Base-by-base conservation (phyloP, 768 basidiomycete genomes). In the Xerocomus potaroensis region DNA sequence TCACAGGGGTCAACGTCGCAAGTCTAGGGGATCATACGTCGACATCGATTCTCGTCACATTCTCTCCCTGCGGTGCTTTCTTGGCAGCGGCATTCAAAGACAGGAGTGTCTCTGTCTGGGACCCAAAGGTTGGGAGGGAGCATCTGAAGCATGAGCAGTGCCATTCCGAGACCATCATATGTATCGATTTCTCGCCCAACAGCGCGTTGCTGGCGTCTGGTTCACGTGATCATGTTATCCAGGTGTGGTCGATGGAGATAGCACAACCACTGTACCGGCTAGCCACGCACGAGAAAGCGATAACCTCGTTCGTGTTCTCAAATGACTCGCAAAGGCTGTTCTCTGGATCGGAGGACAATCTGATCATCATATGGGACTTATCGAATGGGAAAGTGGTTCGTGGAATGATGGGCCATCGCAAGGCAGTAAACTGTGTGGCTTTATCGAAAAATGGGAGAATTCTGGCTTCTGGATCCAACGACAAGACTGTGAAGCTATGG, bases 401-500 rank as follows among this genome's bases (percentile, higher is more conserved):
- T 3, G 48, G 47, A n/a, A 44, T 64, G 48, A 56, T 40, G 39
- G 57, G 64, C 1, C 62, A 65, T 42, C 50, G 23, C 8, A 50
- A 45, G 16, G 8, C 35, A 2, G 51, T 57, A 10, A 47, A 43
- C 9, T 58, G 56, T 8, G 35, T 64, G 18, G 47, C 49, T 10
- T 35, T 64, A 9, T 64, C 63, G 8, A 22, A 23, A 12, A 41
- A 62, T 44, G 57, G 60, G 18, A 23, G 4, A 16, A 35, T 33
- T 2, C 1, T 59, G 5, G 62, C 48, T 8, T 57, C 62, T 2
- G 60, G 60, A 19, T 65, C 61, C 4, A 42, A 56, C 26, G 63
- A 64, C 41, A 53, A 52, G 24, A 56, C 59, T 0, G 24, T 61
- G 22, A 61, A 57, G 23, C 38, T 63, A 23, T 64, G 63, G 63